These are phyloP conservation scores for Fonsecaea monophora DNA, from an alignment of 2,329 filamentous ascomycete genomes.

Conservation along the genomic window DNA sequence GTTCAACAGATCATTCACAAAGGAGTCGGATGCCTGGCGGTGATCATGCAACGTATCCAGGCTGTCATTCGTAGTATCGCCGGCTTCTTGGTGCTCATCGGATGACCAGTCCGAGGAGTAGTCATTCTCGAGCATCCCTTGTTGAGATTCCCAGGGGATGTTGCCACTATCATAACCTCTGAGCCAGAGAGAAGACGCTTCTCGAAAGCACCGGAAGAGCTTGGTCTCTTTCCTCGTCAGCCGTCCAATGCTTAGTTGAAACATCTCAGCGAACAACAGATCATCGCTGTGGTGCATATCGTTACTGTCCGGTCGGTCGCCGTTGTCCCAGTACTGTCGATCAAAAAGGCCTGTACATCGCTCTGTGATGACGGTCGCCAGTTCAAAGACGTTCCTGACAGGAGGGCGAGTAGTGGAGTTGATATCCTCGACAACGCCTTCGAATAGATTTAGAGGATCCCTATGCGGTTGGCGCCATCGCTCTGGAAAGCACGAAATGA, in stretches of 20 bases:
- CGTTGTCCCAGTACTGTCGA: conserved; percentile 61
- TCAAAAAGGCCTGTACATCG: conserved; percentile 68
- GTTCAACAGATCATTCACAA: conserved; percentile 64
- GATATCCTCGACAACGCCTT: conserved; percentile 69
- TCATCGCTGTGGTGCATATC: conserved; percentile 49
- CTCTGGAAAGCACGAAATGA: conserved; percentile 66
- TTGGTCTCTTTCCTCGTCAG: conserved; percentile 62
- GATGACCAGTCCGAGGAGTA: conserved; percentile 14
- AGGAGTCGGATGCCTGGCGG: conserved; percentile 47
- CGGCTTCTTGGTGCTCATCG: conserved; percentile 42
- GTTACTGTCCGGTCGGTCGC: background rate
- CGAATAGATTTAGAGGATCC: conserved; percentile 67
- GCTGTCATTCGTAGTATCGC: background rate
- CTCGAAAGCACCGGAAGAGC: conserved; percentile 67
- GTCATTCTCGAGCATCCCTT: conserved; percentile 63
- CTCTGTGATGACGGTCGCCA: conserved; percentile 67
- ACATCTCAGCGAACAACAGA: conserved; percentile 72
- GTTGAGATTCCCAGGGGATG: conserved; percentile 60
- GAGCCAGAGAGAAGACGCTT: conserved; percentile 63
- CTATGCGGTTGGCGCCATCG: conserved; percentile 54
- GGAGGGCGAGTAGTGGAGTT: conserved; percentile 68
- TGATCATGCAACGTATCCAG: conserved; percentile 20
- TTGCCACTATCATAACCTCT: conserved; percentile 39
- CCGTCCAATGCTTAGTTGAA: conserved; percentile 67
- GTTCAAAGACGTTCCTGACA: conserved; percentile 66